A percentile compares a stretch with the other conserved stretches of the same genome.
Evolutionary conservation across 2,329 filamentous ascomycete species (phyloP).

Genomic region (Epichloe bromicola): DNA sequence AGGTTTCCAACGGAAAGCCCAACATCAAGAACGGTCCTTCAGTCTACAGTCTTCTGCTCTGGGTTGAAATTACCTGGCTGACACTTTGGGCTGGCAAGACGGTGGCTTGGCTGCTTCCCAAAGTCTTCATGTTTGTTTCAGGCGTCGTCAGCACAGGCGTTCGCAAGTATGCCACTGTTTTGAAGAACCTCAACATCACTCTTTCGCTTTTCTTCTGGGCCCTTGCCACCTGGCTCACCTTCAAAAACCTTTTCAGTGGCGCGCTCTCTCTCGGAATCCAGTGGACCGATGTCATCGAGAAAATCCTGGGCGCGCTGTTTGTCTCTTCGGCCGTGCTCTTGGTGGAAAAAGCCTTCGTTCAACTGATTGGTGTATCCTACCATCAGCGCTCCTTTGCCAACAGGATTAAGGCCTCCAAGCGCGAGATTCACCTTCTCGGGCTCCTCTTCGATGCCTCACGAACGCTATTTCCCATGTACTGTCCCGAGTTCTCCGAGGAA

Average conservation of each 20-base stretch:
- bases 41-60: slow-evolving; percentile 50
- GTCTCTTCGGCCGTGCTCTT: slow-evolving; percentile 59
- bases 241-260: slow-evolving; percentile 38
- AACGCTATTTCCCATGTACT: slow-evolving; percentile 82
- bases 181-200: slow-evolving; percentile 51
- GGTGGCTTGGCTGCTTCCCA: slow-evolving; percentile 45
- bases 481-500: slow-evolving; percentile 78
- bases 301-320: slow-evolving; percentile 53
- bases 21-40: slow-evolving; percentile 25
- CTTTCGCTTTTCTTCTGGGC: slow-evolving; percentile 59
- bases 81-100: slow-evolving; percentile 55
- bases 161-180: slow-evolving; percentile 55
- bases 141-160: slow-evolving; percentile 58
- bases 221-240: slow-evolving; percentile 48
- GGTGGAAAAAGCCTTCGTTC: slow-evolving; percentile 65
- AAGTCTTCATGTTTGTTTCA: slow-evolving; percentile 53
- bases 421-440: slow-evolving; percentile 66
- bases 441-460: slow-evolving; percentile 85
- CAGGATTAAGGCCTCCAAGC: slow-evolving; percentile 81
- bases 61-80: slow-evolving; percentile 57
- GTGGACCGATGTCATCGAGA: slow-evolving; percentile 48
- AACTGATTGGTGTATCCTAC: slow-evolving; percentile 75
- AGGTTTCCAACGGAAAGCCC: slow-evolving; percentile 5
- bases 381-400: slow-evolving; percentile 73
- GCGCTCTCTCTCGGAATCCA: slow-evolving; percentile 20